Conservation (phyloP, 1,284 basidiomycete genomes). For the Pseudozyma tsukubaensis region DNA sequence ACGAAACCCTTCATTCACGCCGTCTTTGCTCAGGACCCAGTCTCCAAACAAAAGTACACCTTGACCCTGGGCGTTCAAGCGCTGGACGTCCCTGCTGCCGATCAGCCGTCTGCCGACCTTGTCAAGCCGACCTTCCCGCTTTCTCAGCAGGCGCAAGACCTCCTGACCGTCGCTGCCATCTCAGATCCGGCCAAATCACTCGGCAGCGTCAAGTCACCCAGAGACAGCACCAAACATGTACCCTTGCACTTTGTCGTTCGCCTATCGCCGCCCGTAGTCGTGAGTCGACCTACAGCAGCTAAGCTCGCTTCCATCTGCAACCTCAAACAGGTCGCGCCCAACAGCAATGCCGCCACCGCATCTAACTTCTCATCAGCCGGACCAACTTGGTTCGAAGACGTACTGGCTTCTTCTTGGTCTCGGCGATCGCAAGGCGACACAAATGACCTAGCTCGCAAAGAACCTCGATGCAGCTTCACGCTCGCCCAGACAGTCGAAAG, state of each 20-base stretch:
- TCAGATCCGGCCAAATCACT: constrained; percentile 11
- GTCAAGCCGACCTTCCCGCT: constrained; percentile 27
- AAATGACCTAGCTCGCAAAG: constrained; percentile 1
- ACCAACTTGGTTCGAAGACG: constrained; percentile 48
- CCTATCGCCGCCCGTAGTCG: constrained; percentile 41
- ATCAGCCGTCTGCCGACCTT: neutral
- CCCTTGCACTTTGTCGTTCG: constrained; percentile 38
- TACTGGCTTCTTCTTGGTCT: constrained; percentile 37
- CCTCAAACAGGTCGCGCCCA: constrained; percentile 18
- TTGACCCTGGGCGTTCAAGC: constrained; percentile 33
- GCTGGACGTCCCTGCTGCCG: constrained; percentile 28
- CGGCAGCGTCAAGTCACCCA: constrained; percentile 19
- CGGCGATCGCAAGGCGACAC: constrained; percentile 6
- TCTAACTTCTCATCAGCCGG: neutral
- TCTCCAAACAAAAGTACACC: constrained; percentile 26
- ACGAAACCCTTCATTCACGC: constrained; percentile 30
- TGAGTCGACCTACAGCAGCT: constrained; percentile 41
- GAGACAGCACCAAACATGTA: constrained; percentile 11
- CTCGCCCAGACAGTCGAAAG: constrained; percentile 40
- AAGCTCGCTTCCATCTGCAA: constrained; percentile 46
- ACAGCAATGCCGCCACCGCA: constrained; percentile 3
- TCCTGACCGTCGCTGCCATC: constrained; percentile 3
- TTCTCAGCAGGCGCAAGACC: constrained; percentile 17
- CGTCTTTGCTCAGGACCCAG: constrained; percentile 28
- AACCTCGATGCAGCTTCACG: constrained; percentile 31